A percentile compares a stretch with the other conserved stretches of the same genome.
These are phyloP conservation scores for Xylariaceae sp. DNA, from an alignment of 2,329 filamentous ascomycete genomes.

Conservation along the genomic window DNA sequence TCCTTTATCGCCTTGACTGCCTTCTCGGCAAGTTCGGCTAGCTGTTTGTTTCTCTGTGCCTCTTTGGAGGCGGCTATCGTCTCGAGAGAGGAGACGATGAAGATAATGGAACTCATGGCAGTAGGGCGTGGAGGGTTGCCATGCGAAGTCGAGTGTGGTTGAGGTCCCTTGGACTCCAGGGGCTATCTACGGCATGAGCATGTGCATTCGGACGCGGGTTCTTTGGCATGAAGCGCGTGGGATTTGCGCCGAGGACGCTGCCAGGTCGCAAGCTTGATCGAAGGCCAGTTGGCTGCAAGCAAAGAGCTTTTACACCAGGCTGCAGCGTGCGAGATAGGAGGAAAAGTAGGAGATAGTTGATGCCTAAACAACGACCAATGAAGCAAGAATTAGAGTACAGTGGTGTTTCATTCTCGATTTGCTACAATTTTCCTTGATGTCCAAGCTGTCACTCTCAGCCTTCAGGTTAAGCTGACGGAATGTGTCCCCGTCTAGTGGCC, in stretches of 20 bases:
- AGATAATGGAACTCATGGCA: constrained; percentile 88
- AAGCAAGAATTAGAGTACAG: neutral
- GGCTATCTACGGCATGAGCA: constrained; percentile 7
- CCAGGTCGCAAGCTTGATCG: neutral
- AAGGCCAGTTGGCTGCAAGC: neutral
- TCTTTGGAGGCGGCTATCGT: constrained; percentile 89
- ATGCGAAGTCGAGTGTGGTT: constrained; percentile 20
- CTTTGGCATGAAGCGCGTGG: constrained; percentile 1
- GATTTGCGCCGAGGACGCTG: constrained; percentile 1
- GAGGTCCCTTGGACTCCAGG: constrained; percentile 11
- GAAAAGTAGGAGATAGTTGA: neutral
- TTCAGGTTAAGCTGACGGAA: constrained; percentile 12
- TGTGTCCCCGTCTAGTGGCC: constrained; percentile 1
- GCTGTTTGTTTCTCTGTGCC: constrained; percentile 76
- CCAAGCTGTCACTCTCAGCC: constrained; percentile 9
- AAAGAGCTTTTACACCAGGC: neutral
- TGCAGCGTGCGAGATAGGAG: too few relatives aligned
- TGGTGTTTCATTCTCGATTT: constrained; percentile 6
- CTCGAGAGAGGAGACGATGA: constrained; percentile 89
- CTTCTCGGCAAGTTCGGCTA: constrained; percentile 74
- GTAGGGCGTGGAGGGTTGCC: constrained; percentile 35
- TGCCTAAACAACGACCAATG: neutral
- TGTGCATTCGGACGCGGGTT: constrained; percentile 1
- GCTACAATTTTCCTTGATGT: neutral
- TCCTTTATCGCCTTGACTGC: constrained; percentile 84